These are phyloP conservation scores for Sesbania bispinosa DNA, from an alignment of 306 rosid genomes.

Conservation along the genomic window DNA sequence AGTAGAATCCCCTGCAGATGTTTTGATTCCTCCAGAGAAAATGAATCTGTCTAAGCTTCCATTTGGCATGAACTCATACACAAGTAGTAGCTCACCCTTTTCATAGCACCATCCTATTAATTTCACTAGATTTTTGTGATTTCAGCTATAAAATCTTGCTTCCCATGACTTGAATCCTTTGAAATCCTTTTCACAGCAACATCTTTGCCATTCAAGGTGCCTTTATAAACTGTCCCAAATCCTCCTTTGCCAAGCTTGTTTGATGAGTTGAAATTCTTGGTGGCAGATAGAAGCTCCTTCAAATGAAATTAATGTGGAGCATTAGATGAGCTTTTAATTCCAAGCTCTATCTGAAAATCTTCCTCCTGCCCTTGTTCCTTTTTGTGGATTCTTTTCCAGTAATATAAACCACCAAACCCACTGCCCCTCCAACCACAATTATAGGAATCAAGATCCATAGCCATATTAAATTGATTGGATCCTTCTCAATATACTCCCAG, in stretches of 20 bases:
- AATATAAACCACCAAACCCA: not conserved
- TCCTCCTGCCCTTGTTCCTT: not conserved
- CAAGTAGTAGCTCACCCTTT: not conserved
- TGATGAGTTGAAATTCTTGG: not conserved
- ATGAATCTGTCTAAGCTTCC: conserved; percentile 4
- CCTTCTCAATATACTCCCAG: not conserved
- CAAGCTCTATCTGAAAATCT: not conserved
- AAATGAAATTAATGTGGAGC: not conserved
- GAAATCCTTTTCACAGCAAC: conserved; percentile 12
- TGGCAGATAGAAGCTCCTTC: not conserved
- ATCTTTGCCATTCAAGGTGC: not conserved
- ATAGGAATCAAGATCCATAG: conserved; percentile 6
- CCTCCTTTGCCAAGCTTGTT: conserved; percentile 1
- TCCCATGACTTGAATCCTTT: not conserved
- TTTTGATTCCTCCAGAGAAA: not conserved
- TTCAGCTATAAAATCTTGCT: not conserved
- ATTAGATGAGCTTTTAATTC: not conserved
- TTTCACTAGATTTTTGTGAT: not conserved
- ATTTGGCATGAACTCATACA: conserved; percentile 6
- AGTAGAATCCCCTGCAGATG: not conserved
- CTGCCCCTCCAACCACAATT: not conserved
- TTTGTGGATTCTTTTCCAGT: not conserved
- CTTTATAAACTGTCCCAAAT: not conserved
- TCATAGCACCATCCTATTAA: conserved; percentile 4
- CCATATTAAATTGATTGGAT: not conserved